Evolutionary conservation across 768 basidiomycete genomes (phyloP).

Genomic region (Boletus patriciae): DNA sequence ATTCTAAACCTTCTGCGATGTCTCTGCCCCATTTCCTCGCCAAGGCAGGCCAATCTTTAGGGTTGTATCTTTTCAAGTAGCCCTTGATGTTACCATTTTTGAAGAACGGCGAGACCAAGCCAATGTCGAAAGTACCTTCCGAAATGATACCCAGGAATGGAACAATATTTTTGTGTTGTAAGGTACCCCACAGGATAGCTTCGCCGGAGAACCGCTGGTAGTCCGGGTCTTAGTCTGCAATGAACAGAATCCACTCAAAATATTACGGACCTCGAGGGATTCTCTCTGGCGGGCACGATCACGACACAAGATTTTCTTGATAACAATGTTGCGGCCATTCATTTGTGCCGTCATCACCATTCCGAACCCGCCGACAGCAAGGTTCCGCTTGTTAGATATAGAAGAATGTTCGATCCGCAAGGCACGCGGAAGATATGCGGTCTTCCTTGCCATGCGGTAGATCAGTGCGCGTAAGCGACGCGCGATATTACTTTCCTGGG

Average conservation of each 20-base stretch:
- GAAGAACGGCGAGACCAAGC: conserved; percentile 28
- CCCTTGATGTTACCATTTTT: conserved; percentile 19
- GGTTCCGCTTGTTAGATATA: not conserved
- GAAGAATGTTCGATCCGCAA: conserved; percentile 11
- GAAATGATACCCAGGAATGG: conserved; percentile 24
- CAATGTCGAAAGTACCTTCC: conserved; percentile 6
- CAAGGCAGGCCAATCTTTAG: conserved; percentile 2
- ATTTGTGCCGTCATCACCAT: conserved; percentile 20
- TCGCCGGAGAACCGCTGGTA: conserved; percentile 26
- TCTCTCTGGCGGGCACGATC: not conserved
- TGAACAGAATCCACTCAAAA: not conserved
- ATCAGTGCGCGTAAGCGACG: conserved; percentile 21
- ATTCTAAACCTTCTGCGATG: conserved; percentile 23
- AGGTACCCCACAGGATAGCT: conserved; percentile 29
- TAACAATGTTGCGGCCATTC: conserved; percentile 16
- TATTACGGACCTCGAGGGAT: conserved; percentile 15
- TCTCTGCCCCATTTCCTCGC: conserved; percentile 13
- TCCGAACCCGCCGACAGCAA: conserved; percentile 21
- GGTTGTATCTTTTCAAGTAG: not conserved
- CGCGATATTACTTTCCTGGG: not conserved
- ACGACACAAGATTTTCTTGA: conserved; percentile 26
- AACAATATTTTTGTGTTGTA: conserved; percentile 29
- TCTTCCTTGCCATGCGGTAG: conserved; percentile 33
- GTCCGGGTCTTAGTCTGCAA: not conserved
- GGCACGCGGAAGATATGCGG: conserved; percentile 20